These are phyloP conservation scores for Phytophthora ohioensis DNA, from an alignment of 352 stramenopile genomes.

Conservation along the genomic window DNA sequence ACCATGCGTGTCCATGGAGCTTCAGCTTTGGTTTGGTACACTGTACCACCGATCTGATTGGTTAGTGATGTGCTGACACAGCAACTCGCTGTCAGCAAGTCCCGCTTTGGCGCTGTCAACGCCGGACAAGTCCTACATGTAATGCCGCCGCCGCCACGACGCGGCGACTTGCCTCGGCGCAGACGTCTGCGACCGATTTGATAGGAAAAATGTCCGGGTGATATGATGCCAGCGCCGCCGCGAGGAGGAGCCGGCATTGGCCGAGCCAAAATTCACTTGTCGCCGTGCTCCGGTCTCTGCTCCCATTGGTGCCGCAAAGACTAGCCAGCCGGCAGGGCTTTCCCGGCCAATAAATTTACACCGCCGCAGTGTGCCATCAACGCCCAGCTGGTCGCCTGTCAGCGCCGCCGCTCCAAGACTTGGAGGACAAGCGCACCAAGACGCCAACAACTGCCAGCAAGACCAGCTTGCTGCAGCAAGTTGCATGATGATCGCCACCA, in stretches of 20 bases:
- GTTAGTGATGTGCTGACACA: slow-evolving; percentile 5
- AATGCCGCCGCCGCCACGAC: slow-evolving; percentile 6
- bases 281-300: slow-evolving; percentile 28
- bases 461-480: neutral
- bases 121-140: neutral
- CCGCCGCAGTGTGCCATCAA: slow-evolving; percentile 5
- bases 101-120: neutral
- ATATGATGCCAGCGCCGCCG: slow-evolving; percentile 30
- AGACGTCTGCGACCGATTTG: slow-evolving; percentile 12
- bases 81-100: neutral
- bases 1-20: slow-evolving; percentile 7
- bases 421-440: slow-evolving; percentile 5
- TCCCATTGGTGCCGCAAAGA: slow-evolving; percentile 21
- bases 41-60: slow-evolving; percentile 12
- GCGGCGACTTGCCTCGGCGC: slow-evolving; percentile 4
- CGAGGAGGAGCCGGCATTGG: slow-evolving; percentile 12
- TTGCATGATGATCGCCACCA: slow-evolving; percentile 4
- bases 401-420: neutral
- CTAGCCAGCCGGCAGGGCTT: slow-evolving; percentile 20
- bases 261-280: slow-evolving; percentile 34
- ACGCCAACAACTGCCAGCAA: slow-evolving; percentile 11
- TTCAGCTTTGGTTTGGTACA: slow-evolving; percentile 9
- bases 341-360: slow-evolving; percentile 35
- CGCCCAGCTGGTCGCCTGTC: slow-evolving; percentile 5
- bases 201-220: slow-evolving; percentile 31